Evolutionary conservation across 495 filamentous ascomycete genomes (phyloP), one percentile per base, ranked within the genome.

Genomic region (Annulohypoxylon nitens): DNA sequence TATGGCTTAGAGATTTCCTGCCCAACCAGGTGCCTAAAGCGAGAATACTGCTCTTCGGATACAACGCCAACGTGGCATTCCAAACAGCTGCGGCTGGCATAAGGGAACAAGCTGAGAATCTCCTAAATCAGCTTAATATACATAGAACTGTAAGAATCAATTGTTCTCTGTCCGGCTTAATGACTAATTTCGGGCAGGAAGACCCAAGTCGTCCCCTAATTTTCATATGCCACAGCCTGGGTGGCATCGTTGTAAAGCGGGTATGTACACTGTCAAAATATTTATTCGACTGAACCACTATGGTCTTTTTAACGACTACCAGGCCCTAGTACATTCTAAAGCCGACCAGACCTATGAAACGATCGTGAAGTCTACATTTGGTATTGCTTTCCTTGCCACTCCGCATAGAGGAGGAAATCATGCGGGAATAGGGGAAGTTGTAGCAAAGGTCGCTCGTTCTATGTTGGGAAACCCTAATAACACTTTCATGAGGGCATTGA

Each of bases 1-100:
- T 79, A 23, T 83, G 80, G 81, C 76, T 82, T 16, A 75, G 67
- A 57, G 79, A 83, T 30, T 81, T 81, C 50, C 78, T 84, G 23
- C 81, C 81, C 0, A 69, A 62, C 9, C 58, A 69, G 39, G 48
- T 79, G 1, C 79, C 78, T 4, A 66, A 71, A 10, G 79, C 81
- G 2, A 69, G 82, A 47, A 75, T 84, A 18, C 63, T 81, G 11
- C 72, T 82, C 30, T 83, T 78, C 36, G 77, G 78, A 16, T 84
- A 84, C 43, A 83, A 83, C 62, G 74, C 81, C n/a, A 80, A 78
- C 62, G 79, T 76, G 26, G 78, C 72, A 16, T 78, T 78, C 37
- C 73, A 61, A 58, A 75, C 69, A 3, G 75, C 75, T 3, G 43
- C 61, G 10, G 76, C 77, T 20, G 81, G 77, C 0, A 70, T 83